These are phyloP conservation scores for Cotoneaster glaucophyllus DNA, from an alignment of 306 rosid species.

Conservation along the genomic window DNA sequence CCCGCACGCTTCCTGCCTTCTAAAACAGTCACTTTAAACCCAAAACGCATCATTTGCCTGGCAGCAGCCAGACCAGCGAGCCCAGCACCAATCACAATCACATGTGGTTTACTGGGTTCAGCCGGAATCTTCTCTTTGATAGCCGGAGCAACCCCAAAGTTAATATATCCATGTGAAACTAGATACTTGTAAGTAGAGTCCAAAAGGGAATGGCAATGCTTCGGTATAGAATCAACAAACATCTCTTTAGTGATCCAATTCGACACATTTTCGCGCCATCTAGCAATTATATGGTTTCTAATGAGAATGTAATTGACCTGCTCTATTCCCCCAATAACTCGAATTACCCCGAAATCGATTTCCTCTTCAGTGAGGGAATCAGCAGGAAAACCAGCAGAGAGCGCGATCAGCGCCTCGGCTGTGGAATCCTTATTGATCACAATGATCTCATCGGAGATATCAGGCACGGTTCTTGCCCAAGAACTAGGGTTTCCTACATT, in stretches of 20 bases:
- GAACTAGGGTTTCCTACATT: constrained; percentile 26
- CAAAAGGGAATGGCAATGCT: constrained; percentile 54
- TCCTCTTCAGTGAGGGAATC: constrained; percentile 90
- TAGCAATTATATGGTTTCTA: constrained; percentile 84
- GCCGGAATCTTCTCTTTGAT: constrained; percentile 57
- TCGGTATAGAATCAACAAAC: constrained; percentile 57
- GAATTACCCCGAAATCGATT: constrained; percentile 67
- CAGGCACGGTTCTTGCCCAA: constrained; percentile 11
- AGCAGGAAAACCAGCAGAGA: constrained; percentile 78
- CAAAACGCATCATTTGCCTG: constrained; percentile 77
- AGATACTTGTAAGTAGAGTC: constrained; percentile 69
- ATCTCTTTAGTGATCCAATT: constrained; percentile 71
- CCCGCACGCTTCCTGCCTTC: constrained; percentile 91
- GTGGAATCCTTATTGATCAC: constrained; percentile 84
- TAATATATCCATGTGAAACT: constrained; percentile 69
- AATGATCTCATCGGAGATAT: constrained; percentile 73
- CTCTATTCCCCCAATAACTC: constrained; percentile 75
- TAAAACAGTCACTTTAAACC: constrained; percentile 76
- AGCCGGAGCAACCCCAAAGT: constrained; percentile 66
- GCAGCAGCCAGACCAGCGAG: constrained; percentile 93
- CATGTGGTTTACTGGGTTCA: constrained; percentile 49
- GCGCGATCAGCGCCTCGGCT: constrained; percentile 75
- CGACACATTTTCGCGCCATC: constrained; percentile 83
- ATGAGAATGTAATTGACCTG: constrained; percentile 92
- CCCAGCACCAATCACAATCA: constrained; percentile 76